Evolutionary conservation across 495 filamentous ascomycete species (phyloP).

Genomic region (Lophiotrema nucula): DNA sequence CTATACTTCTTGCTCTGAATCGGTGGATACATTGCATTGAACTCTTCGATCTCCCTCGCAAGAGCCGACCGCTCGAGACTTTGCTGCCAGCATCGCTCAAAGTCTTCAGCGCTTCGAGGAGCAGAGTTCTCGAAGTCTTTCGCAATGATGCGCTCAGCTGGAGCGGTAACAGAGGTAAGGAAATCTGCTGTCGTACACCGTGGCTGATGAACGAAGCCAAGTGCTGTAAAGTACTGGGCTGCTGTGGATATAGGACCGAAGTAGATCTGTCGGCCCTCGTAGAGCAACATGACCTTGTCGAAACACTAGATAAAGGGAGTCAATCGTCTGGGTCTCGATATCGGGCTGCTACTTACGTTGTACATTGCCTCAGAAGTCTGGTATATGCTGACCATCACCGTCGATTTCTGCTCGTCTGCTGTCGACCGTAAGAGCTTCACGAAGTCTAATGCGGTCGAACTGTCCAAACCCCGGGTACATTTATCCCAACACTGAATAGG

Average conservation of each 20-base stretch:
- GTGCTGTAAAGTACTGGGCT: slow-evolving; percentile 43
- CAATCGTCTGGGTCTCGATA: no score
- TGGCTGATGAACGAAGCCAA: slow-evolving; percentile 58
- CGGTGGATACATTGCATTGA: no score
- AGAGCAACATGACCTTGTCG: slow-evolving; percentile 41
- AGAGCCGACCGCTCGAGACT: slow-evolving; percentile 65
- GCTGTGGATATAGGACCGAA: slow-evolving; percentile 34
- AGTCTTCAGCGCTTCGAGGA: slow-evolving; percentile 67
- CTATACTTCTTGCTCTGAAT: no score
- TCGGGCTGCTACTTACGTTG: no score
- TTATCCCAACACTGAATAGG: slow-evolving; percentile 45
- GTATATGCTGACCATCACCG: no score
- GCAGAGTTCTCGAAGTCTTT: slow-evolving; percentile 59
- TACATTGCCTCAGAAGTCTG: no score
- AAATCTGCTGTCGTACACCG: slow-evolving; percentile 67
- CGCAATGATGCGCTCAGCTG: slow-evolving; percentile 58
- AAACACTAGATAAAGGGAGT: slow-evolving; percentile 31
- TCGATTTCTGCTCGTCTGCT: no score
- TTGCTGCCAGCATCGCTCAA: slow-evolving; percentile 67
- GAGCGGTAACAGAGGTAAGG: slow-evolving; percentile 66
- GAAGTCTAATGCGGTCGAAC: slow-evolving; percentile 41
- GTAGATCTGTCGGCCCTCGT: slow-evolving; percentile 42
- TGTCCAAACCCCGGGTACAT: slow-evolving; percentile 40
- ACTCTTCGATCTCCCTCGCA: no score
- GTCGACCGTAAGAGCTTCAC: no score